A percentile compares a stretch with the other conserved stretches of the same genome.
Evolutionary conservation across 768 basidiomycete genomes (phyloP).

Genomic region (Kwoniella sp.): DNA sequence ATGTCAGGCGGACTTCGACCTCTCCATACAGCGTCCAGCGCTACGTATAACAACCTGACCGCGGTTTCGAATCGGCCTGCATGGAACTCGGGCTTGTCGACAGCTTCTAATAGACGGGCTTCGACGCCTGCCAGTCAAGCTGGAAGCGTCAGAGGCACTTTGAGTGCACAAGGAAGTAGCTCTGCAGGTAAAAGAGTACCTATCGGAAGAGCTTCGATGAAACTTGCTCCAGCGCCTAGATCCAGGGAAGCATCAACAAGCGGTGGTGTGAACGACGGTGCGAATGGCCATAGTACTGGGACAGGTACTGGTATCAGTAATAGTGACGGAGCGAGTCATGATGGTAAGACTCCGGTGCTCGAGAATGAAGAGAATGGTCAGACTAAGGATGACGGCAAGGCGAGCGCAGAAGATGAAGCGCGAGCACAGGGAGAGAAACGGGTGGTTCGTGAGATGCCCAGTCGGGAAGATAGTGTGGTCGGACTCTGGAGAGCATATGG

Average conservation of each 20-base stretch:
- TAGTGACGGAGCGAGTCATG: too few species aligned
- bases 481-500: constrained; percentile 18
- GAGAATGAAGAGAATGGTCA: too few species aligned
- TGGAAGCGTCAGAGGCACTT: background rate
- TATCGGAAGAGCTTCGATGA: constrained; percentile 11
- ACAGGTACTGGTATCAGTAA: too few species aligned
- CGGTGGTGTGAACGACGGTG: too few species aligned
- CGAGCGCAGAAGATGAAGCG: background rate
- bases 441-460: constrained; percentile 11
- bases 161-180: background rate
- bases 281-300: too few species aligned
- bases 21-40: constrained; percentile 10
- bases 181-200: constrained; percentile 8
- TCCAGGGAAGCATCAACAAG: too few species aligned
- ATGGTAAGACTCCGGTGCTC: too few species aligned
- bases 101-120: constrained; percentile 2
- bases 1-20: constrained; percentile 16
- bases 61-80: constrained; percentile 17
- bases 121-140: constrained; percentile 17
- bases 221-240: background rate
- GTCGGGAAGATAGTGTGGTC: constrained; percentile 11
- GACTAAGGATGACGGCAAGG: background rate
- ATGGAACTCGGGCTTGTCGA: constrained; percentile 20
- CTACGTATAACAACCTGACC: constrained; percentile 1
- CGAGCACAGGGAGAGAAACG: background rate